Base-by-base conservation (phyloP, 176 grass and related monocot species). In the Areca catechu region DNA sequence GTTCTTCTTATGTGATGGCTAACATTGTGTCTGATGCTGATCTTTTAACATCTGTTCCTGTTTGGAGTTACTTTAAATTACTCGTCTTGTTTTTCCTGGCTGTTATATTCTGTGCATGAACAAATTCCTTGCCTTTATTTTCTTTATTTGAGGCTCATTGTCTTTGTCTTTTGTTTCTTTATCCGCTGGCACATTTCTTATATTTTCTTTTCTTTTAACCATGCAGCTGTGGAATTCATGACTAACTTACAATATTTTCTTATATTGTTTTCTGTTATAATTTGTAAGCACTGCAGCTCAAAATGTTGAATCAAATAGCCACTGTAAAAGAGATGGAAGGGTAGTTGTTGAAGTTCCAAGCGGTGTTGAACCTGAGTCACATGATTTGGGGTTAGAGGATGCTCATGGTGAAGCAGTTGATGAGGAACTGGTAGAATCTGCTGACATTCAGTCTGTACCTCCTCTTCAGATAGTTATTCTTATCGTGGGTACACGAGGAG, bases 401-500 rank as follows among this genome's bases (percentile, higher is more conserved):
- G 65, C 23, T 56, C 80, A 78, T 60, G 12, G 20, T 14, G 84
- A 88, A 73, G 47, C 60, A 34, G 0, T 29, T 60, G 54, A 69
- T 72, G 80, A 90, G 20, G 87, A 88, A 43, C 63, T 62, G 58
- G 27, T 85, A 51, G 87, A 91, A 77, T 72, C 54, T 61, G 51
- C 66, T 57, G 93, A 88, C 70, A 68, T 82, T 72, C 81, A 78
- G 15, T 77, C 79, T 57, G 79, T 48, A 60, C 87, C 84, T 58
- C 87, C 93, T 50, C 88, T 98, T 76, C 67, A 98, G 53, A 91
- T 98, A 67, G 87, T 85, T 29, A 88, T 98, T 58, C 83, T 98
- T 82, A 92, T 98, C 64, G 93, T 98, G 49, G 93, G 93, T 58
- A 98, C 93, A 62, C 81, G 93, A 80, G 93, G 87, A 63, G 93